Base-by-base conservation (phyloP, 306 rosid species). In the Elaeagnus macrophylla region DNA sequence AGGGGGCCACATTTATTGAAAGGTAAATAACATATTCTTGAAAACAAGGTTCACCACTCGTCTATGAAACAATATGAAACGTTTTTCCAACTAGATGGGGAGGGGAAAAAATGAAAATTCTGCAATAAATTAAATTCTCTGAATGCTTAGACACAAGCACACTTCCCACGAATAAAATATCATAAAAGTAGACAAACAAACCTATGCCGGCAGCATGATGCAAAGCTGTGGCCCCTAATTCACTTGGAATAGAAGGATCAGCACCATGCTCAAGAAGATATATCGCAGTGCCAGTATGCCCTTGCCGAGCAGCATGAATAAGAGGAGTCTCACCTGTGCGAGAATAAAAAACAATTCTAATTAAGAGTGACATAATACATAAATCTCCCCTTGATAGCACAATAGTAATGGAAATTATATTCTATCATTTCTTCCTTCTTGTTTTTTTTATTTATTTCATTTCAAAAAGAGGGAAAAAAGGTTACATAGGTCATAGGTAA, bases 191-290 rank as follows among this genome's bases (percentile, higher is more conserved):
- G 16, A 19, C 25, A 32, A 45, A 17, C 42, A 25, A 52, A 81
- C 99, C 99, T 60, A 87, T 72, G 65, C 94, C 96, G 5, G 99
- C 93, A 61, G 94, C 53, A 75, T 87, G 99, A 67, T 91, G 96
- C 62, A 91, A 72, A 8, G 85, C 88, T 0, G 99, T 80, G 57
- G 93, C 87, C 59, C 99, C 99, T 60, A 84, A 79, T 57, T 77
- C 81, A 69, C 94, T 82, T 44, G 96, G 71, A 32, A 80, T 72
- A 6, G 72, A 56, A 38, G 75, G 95, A 75, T 77, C 79, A 43
- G 94, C 87, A 75, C 89, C 89, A 18, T 46, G 59, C 51, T 87
- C 89, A 12, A 87, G 42, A 14, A 91, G 85, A 73, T 69, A 79
- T 39, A 75, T 84, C 41, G 95, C 99, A 39, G 99, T 91, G 20